phyloP scores from a whole-genome alignment of 129 eudicot species.

The Flaveria sonorensis region DNA sequence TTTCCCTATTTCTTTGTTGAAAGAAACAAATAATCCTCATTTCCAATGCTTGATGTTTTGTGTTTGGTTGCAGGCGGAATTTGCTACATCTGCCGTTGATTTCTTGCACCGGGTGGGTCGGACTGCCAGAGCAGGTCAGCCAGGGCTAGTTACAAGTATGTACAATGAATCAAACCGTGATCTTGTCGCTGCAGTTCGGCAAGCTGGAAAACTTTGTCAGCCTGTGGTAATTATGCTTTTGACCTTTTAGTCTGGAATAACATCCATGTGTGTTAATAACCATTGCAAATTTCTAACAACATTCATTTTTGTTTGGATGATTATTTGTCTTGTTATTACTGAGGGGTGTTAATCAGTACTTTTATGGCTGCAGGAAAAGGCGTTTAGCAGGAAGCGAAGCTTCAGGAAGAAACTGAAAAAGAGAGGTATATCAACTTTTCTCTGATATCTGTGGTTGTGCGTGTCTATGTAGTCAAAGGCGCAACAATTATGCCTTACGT shows the following conservation, averaged over 20 bases:
- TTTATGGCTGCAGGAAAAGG: slow-evolving; percentile 73
- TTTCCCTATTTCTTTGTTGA: not conserved
- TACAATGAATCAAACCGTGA: slow-evolving; percentile 70
- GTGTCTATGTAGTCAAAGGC: not conserved
- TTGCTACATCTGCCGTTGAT: slow-evolving; percentile 91
- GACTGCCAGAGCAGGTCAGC: slow-evolving; percentile 94
- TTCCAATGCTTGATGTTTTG: slow-evolving; percentile 2
- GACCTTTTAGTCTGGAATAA: not conserved
- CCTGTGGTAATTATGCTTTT: slow-evolving; percentile 67
- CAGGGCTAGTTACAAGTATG: slow-evolving; percentile 88
- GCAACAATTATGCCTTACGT: too few relatives aligned
- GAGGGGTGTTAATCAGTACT: not conserved
- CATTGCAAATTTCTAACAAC: not conserved
- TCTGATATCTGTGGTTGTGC: not conserved
- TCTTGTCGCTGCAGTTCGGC: slow-evolving; percentile 87
- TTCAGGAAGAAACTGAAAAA: slow-evolving; percentile 87
- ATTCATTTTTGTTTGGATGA: not conserved
- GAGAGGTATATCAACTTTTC: slow-evolving; percentile 42
- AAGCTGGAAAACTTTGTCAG: slow-evolving; percentile 68
- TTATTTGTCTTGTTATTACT: not conserved
- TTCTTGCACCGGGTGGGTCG: slow-evolving; percentile 96
- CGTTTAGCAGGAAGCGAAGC: slow-evolving; percentile 96
- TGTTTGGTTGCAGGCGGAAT: slow-evolving; percentile 68
- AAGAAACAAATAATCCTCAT: not conserved
- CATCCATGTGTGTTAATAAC: not conserved